These are phyloP conservation scores for Closterium sp. DNA, from an alignment of 139 green algal species.

Conservation along the genomic window DNA sequence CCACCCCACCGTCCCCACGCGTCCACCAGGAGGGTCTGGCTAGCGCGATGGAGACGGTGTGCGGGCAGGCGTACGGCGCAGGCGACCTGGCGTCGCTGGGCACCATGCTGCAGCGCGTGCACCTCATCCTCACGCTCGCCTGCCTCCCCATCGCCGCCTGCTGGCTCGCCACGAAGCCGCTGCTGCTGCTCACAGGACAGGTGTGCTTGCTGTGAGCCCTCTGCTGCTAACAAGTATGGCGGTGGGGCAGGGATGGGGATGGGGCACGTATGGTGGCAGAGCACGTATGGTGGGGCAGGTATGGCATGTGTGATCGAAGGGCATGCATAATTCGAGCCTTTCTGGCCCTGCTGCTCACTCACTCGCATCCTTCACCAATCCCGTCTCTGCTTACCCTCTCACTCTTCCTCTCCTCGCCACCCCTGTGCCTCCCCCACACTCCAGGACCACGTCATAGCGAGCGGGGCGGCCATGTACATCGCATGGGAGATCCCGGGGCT, in stretches of 20 bases:
- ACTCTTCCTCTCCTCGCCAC: background rate
- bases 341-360: no score
- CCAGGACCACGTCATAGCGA: background rate
- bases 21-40: conserved; percentile 23
- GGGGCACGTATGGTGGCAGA: no score
- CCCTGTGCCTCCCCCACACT: background rate
- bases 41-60: conserved; percentile 43
- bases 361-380: no score
- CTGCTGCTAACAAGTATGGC: no score
- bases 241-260: no score
- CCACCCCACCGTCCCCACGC: background rate
- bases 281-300: no score
- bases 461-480: background rate
- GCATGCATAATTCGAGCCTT: no score
- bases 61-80: conserved; percentile 44
- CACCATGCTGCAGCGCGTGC: conserved; percentile 22
- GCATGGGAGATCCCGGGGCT: background rate
- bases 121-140: conserved; percentile 17
- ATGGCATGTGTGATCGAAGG: no score
- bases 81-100: conserved; percentile 9
- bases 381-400: background rate
- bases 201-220: no score
- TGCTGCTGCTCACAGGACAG: conserved; percentile 24
- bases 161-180: conserved; percentile 6
- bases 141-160: conserved; percentile 36